Conservation (phyloP, 1,284 basidiomycete species). For the Austroboletus olivaceoglutinosus region DNA sequence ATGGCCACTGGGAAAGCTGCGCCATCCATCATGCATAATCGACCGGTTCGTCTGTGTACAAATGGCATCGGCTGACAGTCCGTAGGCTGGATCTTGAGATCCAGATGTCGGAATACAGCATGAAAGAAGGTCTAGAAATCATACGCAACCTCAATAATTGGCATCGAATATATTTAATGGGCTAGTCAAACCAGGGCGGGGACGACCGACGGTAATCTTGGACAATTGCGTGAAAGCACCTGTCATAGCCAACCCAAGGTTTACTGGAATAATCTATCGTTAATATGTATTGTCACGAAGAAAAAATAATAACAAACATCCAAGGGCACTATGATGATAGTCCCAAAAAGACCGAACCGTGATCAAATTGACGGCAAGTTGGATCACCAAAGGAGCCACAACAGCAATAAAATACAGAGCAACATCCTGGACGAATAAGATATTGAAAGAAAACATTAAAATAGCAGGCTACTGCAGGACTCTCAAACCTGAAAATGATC, state of each 20-base stretch:
- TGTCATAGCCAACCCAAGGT: constrained; percentile 72
- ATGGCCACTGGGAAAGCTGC: constrained; percentile 94
- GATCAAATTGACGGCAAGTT: constrained; percentile 65
- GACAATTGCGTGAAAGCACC: constrained; percentile 81
- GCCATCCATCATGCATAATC: constrained; percentile 81
- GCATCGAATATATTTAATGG: background rate
- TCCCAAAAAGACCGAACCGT: constrained; percentile 86
- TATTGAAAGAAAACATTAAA: background rate
- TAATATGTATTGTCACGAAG: constrained; percentile 13
- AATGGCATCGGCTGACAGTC: constrained; percentile 72
- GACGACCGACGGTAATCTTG: constrained; percentile 89
- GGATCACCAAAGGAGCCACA: constrained; percentile 65
- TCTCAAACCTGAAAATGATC: too few relatives aligned
- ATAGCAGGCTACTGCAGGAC: too few relatives aligned
- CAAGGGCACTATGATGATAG: constrained; percentile 77
- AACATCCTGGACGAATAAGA: constrained; percentile 38
- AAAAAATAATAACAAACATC: constrained; percentile 48
- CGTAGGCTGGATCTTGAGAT: constrained; percentile 67
- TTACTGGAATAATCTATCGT: constrained; percentile 44
- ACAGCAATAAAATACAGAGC: constrained; percentile 69
- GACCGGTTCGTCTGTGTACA: constrained; percentile 70
- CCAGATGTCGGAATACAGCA: constrained; percentile 77
- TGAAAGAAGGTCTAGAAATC: constrained; percentile 66
- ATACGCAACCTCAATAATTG: background rate
- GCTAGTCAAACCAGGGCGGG: constrained; percentile 64